Evolutionary conservation across 1,139 yeast species (phyloP), one percentile per base, ranked within the genome.

Genomic region (Yamadazyma friedrichii): DNA sequence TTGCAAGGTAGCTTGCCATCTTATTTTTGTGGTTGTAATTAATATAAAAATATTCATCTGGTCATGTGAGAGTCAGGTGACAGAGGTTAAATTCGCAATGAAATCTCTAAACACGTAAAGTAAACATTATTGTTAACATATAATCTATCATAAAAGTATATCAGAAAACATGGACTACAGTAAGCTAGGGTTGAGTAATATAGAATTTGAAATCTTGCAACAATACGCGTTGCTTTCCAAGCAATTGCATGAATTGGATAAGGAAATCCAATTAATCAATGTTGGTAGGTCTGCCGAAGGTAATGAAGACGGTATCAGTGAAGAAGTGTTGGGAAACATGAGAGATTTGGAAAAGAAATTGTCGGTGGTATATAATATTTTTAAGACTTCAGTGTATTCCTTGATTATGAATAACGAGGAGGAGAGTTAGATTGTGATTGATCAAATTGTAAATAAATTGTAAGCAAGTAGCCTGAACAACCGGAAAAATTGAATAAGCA

Each of bases 331-430:
- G 35, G 76, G 70, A 33, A 76, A 75, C 46, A 56, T 83, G 51
- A 63, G 87, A 33, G 76, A 70, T 34, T 64, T 84, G 39, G 89
- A 84, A 56, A 71, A 76, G 47, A 80, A 81, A 48, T 66, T 83
- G n/a, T 82, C 83, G 1, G 61, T 82, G 43, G 80, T 83, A 3
- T 80, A 84, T 41, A 83, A 88, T 0, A 60, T 80, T 34, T 79
- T 83, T 64, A 81, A 82, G 50, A 82, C 85, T 6, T 84, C 88
- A 12, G 88, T 83, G 2, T 36, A 36, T 31, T 36, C 39, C 8
- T 36, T 36, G 26, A 11, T 31, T 16, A 36, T 31, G 26, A 31
- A 36, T 16, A 36, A 25, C 27, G 24, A 39, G 4, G 46, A 34
- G 12, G 45, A 50, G 28, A n/a, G n/a, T 11, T 15, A 32, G 12